Base-by-base conservation (phyloP, 2,329 filamentous ascomycete species). In the Cordyceps farinosa region DNA sequence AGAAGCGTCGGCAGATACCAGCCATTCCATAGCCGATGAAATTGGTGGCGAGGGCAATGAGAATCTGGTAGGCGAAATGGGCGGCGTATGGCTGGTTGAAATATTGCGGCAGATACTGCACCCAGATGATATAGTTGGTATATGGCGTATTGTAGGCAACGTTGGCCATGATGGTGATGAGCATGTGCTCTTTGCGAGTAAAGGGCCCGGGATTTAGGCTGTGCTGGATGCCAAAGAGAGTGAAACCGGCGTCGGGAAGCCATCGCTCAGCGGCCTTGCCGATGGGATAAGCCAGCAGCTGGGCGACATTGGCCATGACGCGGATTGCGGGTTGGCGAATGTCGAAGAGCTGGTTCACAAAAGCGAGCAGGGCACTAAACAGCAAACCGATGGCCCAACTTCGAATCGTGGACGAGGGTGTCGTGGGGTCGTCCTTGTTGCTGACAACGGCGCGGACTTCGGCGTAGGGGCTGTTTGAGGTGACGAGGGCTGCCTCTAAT, bases 111-210 rank as follows among this genome's bases (percentile, higher is more conserved):
- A 84, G 71, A 61, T 75, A 78, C 57, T 85, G 82, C 6, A 80
- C 79, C 80, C 80, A 84, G 65, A 84, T 81, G 63, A 84, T 83
- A 68, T 82, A 77, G 71, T 81, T 81, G 3, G 82, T 84, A 68
- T 84, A 85, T 0, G 82, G 82, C 3, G 77, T 76, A 64, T 79
- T 79, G 71, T 78, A 82, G 13, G 80, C 79, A 13, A 83, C 82
- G 70, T 88, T 88, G 61, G 87, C 84, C 82, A 85, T 85, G 71
- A 85, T 83, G 64, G 82, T 82, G 66, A 86, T 83, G 47, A 87
- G 76, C 78, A 84, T 84, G 69, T 87, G 84, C 71, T 87, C 84
- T 73, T 87, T 87, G 68, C 80, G 81, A 61, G 80, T 82, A 69
- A 87, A 87, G 2, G 79, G 80, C 0, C 83, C 83, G 0, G 84